Evolutionary conservation across 306 rosid species (phyloP).

Genomic region (Carpinus fangiana): DNA sequence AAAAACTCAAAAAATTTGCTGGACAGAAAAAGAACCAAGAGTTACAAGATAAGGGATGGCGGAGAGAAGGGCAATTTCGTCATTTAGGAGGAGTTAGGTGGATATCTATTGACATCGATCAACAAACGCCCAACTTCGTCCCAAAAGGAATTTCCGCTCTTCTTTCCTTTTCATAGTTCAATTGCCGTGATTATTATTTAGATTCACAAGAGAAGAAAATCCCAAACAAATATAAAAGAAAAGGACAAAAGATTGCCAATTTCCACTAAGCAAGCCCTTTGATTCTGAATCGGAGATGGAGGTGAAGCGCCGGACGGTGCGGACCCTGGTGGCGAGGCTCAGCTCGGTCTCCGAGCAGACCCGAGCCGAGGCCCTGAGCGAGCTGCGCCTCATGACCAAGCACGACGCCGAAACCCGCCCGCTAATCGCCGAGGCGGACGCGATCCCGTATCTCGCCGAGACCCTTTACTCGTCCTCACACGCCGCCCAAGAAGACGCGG

Average conservation of each 20-base stretch:
- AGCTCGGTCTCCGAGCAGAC: slow-evolving; percentile 77
- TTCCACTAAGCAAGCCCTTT: no score
- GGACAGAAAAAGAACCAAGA: not conserved
- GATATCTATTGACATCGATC: not conserved
- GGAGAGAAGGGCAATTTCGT: not conserved
- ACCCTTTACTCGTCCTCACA: slow-evolving; percentile 66
- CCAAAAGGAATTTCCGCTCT: not conserved
- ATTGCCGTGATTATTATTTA: not conserved
- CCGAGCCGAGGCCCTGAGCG: slow-evolving; percentile 59
- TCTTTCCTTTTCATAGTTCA: not conserved
- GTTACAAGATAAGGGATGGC: not conserved
- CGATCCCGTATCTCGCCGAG: slow-evolving; percentile 72
- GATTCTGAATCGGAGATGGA: slow-evolving; percentile 47
- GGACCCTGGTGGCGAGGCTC: slow-evolving; percentile 56
- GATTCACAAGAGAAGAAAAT: not conserved
- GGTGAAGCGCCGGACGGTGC: slow-evolving; percentile 43
- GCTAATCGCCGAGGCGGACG: slow-evolving; percentile 66
- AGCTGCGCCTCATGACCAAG: slow-evolving; percentile 71
- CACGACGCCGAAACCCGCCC: slow-evolving; percentile 70
- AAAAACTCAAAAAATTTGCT: not conserved
- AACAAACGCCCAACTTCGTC: not conserved
- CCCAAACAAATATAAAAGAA: no score
- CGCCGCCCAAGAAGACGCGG: slow-evolving; percentile 75
- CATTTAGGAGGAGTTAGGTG: not conserved
- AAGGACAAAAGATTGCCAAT: no score